Conservation (phyloP, 805 yeast species). For the Pichia membranifaciens region DNA sequence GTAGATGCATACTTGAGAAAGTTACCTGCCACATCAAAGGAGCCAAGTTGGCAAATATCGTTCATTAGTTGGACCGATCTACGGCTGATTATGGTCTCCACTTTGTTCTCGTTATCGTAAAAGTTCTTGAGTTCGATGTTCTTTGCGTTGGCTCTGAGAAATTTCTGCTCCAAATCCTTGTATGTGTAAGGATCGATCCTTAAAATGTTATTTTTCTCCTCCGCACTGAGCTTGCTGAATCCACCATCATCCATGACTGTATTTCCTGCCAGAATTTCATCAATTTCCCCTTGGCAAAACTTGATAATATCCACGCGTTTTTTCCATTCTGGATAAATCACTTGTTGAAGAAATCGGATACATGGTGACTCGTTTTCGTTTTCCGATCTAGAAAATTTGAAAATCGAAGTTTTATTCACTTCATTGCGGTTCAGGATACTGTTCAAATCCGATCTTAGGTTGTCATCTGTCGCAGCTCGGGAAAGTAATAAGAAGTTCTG, state of each 20-base stretch:
- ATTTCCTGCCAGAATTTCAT: conserved; percentile 18
- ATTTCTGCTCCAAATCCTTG: conserved; percentile 31
- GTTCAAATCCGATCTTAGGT: conserved; percentile 38
- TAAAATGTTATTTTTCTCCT: conserved; percentile 21
- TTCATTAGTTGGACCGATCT: conserved; percentile 31
- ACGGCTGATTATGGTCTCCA: conserved; percentile 37
- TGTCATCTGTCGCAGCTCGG: conserved; percentile 40
- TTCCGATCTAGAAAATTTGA: conserved; percentile 15
- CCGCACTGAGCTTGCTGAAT: conserved; percentile 15
- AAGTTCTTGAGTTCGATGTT: conserved; percentile 30
- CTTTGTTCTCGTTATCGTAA: conserved; percentile 34
- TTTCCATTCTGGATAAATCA: conserved; percentile 45
- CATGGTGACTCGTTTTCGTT: conserved; percentile 27
- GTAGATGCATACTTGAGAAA: conserved; percentile 11
- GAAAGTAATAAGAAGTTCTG: conserved; percentile 33
- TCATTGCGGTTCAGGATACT: conserved; percentile 31
- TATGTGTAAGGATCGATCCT: conserved; percentile 49
- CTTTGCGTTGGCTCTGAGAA: conserved; percentile 25
- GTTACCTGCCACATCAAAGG: conserved; percentile 13
- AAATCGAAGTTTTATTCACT: conserved; percentile 16
- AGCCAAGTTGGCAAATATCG: conserved; percentile 30
- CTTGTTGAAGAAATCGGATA: conserved; percentile 28
- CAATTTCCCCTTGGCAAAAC: conserved; percentile 36
- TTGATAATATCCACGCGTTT: conserved; percentile 34
- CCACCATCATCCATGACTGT: conserved; percentile 12